These are phyloP conservation scores for Gynostemma pentaphyllum DNA, from an alignment of 306 rosid species.

Conservation along the genomic window DNA sequence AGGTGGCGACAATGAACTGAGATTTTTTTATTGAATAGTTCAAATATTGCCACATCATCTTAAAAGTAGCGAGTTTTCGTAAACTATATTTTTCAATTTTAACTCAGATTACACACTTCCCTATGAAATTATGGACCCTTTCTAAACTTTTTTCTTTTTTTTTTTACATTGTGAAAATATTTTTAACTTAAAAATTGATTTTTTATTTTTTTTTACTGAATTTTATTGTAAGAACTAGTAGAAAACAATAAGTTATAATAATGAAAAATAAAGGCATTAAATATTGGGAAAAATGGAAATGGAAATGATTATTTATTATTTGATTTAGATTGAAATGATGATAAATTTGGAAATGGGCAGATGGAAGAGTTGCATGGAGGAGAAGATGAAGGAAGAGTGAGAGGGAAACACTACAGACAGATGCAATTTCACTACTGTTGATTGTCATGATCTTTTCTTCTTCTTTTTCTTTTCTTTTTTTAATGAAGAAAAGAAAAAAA, in stretches of 20 bases:
- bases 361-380: constrained; percentile 44
- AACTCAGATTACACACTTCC: background rate
- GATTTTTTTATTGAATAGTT: background rate
- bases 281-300: no score
- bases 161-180: no score
- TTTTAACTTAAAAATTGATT: no score
- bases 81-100: background rate
- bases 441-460: constrained; percentile 14
- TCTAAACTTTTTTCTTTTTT: background rate
- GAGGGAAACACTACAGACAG: constrained; percentile 29
- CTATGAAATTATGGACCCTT: background rate
- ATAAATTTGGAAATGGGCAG: no score
- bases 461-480: background rate
- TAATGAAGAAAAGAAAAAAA: background rate
- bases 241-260: no score
- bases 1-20: background rate
- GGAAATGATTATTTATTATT: no score
- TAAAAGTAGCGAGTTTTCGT: background rate
- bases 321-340: no score
- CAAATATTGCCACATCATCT: constrained; percentile 4
- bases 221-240: no score
- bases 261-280: no score
- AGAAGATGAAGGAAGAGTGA: constrained; percentile 25
- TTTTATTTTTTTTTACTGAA: background rate
- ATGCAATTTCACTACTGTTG: constrained; percentile 44